Percentiles rank a stretch among this genome's conserved stretches.
These are phyloP conservation scores for Lophiotrema nucula DNA, from an alignment of 495 filamentous ascomycete genomes.

Conservation along the genomic window DNA sequence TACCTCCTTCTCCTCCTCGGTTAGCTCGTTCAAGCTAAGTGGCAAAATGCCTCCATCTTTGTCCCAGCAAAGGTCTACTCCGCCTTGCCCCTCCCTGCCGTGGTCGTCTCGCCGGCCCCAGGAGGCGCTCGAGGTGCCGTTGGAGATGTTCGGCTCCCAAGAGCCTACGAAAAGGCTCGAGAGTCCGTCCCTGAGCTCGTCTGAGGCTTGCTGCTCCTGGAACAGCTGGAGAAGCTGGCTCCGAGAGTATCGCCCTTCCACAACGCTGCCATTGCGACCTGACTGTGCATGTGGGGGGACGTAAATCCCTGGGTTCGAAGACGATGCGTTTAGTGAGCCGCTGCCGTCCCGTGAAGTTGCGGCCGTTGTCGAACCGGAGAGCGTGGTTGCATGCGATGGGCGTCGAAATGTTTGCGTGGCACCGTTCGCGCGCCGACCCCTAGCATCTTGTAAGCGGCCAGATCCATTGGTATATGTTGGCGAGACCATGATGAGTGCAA, in stretches of 20 bases:
- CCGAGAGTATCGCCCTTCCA: constrained; percentile 71
- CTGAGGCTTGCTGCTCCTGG: constrained; percentile 56
- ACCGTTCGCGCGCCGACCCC: constrained; percentile 73
- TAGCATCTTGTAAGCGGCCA: constrained; percentile 29
- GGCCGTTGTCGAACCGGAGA: constrained; percentile 31
- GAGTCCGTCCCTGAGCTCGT: constrained; percentile 60
- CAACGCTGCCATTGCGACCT: constrained; percentile 57
- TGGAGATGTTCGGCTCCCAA: constrained; percentile 71
- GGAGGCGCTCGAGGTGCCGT: constrained; percentile 59
- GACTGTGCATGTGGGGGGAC: constrained; percentile 61
- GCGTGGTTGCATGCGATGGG: constrained; percentile 65
- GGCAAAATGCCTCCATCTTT: constrained; percentile 68
- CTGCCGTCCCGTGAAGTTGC: constrained; percentile 34
- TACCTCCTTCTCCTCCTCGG: constrained; percentile 81
- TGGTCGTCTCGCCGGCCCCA: constrained; percentile 78
- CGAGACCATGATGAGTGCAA: constrained; percentile 4
- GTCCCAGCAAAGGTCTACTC: constrained; percentile 89
- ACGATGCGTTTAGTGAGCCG: not conserved
- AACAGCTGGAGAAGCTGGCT: constrained; percentile 79
- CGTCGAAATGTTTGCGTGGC: constrained; percentile 84
- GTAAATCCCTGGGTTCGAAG: constrained; percentile 56
- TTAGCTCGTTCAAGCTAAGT: constrained; percentile 72
- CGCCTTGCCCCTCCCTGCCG: constrained; percentile 56
- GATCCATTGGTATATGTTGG: not conserved
- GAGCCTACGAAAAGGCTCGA: constrained; percentile 68